phyloP scores from a whole-genome alignment of 495 filamentous ascomycete species.

The Cladorrhinum samala region DNA sequence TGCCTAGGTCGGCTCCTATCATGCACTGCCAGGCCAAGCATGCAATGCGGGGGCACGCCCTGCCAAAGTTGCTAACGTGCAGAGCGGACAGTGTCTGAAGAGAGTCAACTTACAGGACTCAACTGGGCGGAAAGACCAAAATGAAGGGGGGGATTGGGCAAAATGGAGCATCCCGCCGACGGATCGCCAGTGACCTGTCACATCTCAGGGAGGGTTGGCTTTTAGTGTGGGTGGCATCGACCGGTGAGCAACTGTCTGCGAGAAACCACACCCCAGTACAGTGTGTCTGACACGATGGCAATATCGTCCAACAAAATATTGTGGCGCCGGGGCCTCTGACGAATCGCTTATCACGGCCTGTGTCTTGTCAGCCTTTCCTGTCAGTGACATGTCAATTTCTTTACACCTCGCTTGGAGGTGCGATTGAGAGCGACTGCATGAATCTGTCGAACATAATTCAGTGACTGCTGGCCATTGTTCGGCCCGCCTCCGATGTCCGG shows the following conservation, averaged over 20 bases:
- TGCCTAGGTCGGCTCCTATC: not conserved
- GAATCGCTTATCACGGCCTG: slow-evolving; percentile 13
- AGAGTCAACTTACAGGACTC: too few species aligned
- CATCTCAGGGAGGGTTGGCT: not conserved
- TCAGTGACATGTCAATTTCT: slow-evolving; percentile 13
- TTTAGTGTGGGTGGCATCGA: not conserved
- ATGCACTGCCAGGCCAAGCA: slow-evolving; percentile 2
- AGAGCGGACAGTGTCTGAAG: not conserved
- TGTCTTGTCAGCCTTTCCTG: not conserved
- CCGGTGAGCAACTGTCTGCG: not conserved
- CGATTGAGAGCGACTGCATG: slow-evolving; percentile 1
- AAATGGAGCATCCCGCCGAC: not conserved
- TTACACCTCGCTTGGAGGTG: slow-evolving; percentile 2
- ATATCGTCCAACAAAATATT: not conserved
- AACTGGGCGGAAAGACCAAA: not conserved
- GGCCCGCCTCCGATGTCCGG: slow-evolving; percentile 9
- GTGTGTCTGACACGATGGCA: not conserved
- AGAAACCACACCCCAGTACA: too few species aligned
- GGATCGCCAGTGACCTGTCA: not conserved
- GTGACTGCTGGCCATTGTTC: slow-evolving; percentile 1
- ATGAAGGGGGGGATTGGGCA: not conserved
- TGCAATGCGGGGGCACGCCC: slow-evolving; percentile 10
- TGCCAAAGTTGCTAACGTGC: too few species aligned
- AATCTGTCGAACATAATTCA: slow-evolving; percentile 15
- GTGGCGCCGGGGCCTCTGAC: slow-evolving; percentile 1